Evolutionary conservation across 768 basidiomycete species (phyloP).

Genomic region (Auricularia heimuer): DNA sequence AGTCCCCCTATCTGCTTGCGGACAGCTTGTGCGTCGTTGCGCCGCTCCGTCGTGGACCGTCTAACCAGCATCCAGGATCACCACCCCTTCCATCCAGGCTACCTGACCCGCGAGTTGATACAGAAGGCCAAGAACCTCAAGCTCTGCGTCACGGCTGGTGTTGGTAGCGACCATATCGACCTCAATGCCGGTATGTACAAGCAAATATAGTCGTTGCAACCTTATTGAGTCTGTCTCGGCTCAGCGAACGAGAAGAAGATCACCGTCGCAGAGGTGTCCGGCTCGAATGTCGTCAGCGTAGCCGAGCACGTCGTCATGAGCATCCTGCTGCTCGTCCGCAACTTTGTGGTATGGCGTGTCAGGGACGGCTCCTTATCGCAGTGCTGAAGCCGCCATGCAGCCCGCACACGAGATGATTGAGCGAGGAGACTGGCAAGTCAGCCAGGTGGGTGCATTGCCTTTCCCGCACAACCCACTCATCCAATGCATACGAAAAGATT

Average conservation of each 20-base stretch:
- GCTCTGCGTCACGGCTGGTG: constrained; percentile 82
- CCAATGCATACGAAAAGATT: constrained; percentile 18
- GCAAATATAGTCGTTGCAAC: too few relatives aligned
- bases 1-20: not conserved
- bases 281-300: constrained; percentile 84
- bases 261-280: constrained; percentile 79
- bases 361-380: constrained; percentile 39
- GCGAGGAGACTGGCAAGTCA: constrained; percentile 80
- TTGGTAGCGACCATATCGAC: constrained; percentile 86
- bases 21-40: not conserved
- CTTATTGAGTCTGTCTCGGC: too few relatives aligned
- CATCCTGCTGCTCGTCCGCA: constrained; percentile 83
- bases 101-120: constrained; percentile 64
- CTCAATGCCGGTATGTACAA: constrained; percentile 45
- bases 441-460: constrained; percentile 25
- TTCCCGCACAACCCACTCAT: too few relatives aligned
- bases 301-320: constrained; percentile 89
- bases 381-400: too few relatives aligned
- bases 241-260: constrained; percentile 63
- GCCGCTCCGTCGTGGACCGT: not conserved
- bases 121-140: constrained; percentile 84
- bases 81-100: constrained; percentile 81
- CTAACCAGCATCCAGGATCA: constrained; percentile 30
- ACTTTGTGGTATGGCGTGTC: constrained; percentile 59
- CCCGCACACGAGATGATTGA: constrained; percentile 49